Conservation (phyloP, 495 filamentous ascomycete genomes). For the Penicillium paxilli region DNA sequence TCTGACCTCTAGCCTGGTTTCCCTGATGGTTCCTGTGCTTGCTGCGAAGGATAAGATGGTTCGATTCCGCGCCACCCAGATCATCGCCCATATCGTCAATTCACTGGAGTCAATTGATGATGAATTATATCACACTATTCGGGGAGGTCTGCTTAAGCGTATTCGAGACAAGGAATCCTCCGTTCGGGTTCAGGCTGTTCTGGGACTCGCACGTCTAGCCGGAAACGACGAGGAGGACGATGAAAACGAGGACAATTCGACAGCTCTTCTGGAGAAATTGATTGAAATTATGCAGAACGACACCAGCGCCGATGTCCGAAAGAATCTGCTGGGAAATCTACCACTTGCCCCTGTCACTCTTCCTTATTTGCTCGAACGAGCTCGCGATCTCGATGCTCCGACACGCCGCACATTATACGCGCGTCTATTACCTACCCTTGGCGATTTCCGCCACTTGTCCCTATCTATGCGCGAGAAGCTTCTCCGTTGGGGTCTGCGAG, state of each 20-base stretch:
- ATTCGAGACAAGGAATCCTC: conserved; percentile 91
- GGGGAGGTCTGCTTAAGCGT: conserved; percentile 73
- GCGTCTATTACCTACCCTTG: conserved; percentile 80
- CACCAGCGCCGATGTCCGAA: conserved; percentile 86
- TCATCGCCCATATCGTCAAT: conserved; percentile 85
- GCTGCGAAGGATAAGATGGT: conserved; percentile 87
- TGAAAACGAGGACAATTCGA: conserved; percentile 62
- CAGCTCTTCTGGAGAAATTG: conserved; percentile 74
- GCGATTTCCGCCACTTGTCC: conserved; percentile 94
- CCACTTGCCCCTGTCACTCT: conserved; percentile 78
- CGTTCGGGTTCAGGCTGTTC: conserved; percentile 90
- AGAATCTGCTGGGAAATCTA: conserved; percentile 84
- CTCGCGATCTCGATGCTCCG: conserved; percentile 80
- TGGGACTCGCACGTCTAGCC: conserved; percentile 80
- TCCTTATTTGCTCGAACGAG: conserved; percentile 89
- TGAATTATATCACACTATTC: conserved; percentile 79
- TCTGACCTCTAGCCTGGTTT: conserved; percentile 71
- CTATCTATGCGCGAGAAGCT: conserved; percentile 96
- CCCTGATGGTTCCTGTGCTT: conserved; percentile 67
- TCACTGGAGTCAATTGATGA: conserved; percentile 88
- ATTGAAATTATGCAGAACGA: conserved; percentile 93
- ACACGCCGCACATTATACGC: conserved; percentile 88
- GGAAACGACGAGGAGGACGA: conserved; percentile 78
- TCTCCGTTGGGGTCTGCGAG: conserved; percentile 90
- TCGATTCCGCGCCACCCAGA: conserved; percentile 85